Evolutionary conservation across 345 rosid species (phyloP).

Genomic region (Hibiscus mutabilis): DNA sequence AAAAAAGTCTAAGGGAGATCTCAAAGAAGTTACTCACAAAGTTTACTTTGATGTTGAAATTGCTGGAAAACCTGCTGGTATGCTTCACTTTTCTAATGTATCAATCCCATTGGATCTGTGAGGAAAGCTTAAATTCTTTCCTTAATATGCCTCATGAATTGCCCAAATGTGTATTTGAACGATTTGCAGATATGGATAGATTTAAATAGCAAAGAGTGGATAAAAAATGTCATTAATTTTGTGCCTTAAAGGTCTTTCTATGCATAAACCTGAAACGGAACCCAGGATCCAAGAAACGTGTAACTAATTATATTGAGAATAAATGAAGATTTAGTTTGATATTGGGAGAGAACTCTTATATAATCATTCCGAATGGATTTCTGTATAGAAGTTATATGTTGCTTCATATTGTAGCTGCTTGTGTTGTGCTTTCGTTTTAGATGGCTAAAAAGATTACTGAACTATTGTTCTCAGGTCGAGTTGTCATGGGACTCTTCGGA

Average conservation of each 20-base stretch:
- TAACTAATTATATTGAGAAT: not conserved
- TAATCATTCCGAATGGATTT: not conserved
- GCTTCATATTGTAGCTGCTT: not conserved
- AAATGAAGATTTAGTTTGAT: not conserved
- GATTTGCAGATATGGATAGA: not conserved
- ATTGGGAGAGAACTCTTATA: not conserved
- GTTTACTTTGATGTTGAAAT: constrained; percentile 91
- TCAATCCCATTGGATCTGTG: not conserved
- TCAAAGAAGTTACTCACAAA: constrained; percentile 70
- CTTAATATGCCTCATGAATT: not conserved
- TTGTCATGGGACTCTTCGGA: constrained; percentile 84
- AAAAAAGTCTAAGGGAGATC: constrained; percentile 50
- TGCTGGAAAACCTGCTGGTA: constrained; percentile 91
- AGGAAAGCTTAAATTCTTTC: not conserved
- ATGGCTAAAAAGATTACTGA: not conserved
- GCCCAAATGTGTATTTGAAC: not conserved
- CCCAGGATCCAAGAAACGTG: not conserved
- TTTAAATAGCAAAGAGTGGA: not conserved
- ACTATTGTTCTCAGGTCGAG: constrained; percentile 46
- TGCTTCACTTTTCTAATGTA: constrained; percentile 2
- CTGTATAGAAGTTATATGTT: not conserved
- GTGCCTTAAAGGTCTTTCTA: not conserved
- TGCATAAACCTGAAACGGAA: not conserved
- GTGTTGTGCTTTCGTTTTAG: not conserved
- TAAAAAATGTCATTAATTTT: not conserved